Evolutionary conservation across 1,284 basidiomycete species (phyloP), one percentile per base, ranked within the genome.

Genomic region (Coriolopsis trogii): DNA sequence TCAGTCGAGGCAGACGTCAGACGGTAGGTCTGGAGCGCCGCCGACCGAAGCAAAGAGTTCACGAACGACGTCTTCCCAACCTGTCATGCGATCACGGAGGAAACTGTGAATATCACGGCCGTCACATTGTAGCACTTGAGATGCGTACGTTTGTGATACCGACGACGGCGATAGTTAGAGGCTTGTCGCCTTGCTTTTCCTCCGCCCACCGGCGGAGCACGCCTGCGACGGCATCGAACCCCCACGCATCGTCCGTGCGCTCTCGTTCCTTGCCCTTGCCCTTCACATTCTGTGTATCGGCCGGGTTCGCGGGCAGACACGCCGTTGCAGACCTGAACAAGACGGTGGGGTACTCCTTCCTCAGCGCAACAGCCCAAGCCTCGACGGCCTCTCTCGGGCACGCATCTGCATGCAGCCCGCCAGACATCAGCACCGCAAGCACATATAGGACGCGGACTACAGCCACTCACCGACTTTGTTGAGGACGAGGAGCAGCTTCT

Each of bases 21-120:
- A 2, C 78, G 77, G 67, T 94, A 93, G n/a, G 87, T 76, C 29
- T 82, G 78, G 25, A 84, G 64, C 15, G 73, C 67, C n/a, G 77
- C 59, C 55, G 78, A 77, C 46, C 74, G 67, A 18, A 87, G 63
- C 36, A 95, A 73, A 6, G 90, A 86, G 70, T 95, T 93, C 61
- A 94, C 73, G 48, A 95, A 75, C 10, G 91, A 80, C 38, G 89
- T 91, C 74, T 95, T 95, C 15, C 93, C 93, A 23, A 79, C 78
- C 82, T 91, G 53, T n/a, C n/a, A n/a, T n/a, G n/a, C n/a, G n/a
- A n/a, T n/a, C n/a, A n/a, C n/a, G n/a, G n/a, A n/a, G n/a, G n/a
- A n/a, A n/a, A n/a, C n/a, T n/a, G n/a, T n/a, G n/a, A n/a, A n/a
- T n/a, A n/a, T n/a, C n/a, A n/a, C n/a, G n/a, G n/a, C n/a, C n/a